phyloP scores from a whole-genome alignment of 768 basidiomycete species.

The Kondoa subrosea region DNA sequence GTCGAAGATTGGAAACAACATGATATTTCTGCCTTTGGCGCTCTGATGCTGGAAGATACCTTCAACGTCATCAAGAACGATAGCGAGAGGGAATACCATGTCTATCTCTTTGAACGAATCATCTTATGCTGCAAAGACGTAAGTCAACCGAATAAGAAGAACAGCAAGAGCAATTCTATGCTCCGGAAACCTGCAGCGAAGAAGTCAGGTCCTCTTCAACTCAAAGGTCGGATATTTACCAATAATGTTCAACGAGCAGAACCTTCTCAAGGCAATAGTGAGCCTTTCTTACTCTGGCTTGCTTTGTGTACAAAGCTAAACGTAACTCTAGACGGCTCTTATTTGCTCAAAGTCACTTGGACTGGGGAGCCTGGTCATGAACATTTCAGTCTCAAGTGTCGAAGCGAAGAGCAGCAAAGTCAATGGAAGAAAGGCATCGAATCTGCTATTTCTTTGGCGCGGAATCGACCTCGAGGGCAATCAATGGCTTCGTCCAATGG shows the following conservation, averaged over 20 bases:
- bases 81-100: slow-evolving; percentile 91
- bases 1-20: slow-evolving; percentile 99
- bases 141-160: slow-evolving; percentile 47
- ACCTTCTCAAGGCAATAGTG: slow-evolving; percentile 49
- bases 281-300: slow-evolving; percentile 29
- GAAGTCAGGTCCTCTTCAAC: slow-evolving; percentile 47
- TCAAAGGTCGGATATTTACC: slow-evolving; percentile 93
- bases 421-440: slow-evolving; percentile 56
- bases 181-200: slow-evolving; percentile 47
- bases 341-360: slow-evolving; percentile 84
- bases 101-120: slow-evolving; percentile 97
- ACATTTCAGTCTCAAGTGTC: slow-evolving; percentile 82
- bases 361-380: slow-evolving; percentile 83
- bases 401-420: slow-evolving; percentile 74
- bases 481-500: slow-evolving; percentile 8
- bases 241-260: slow-evolving; percentile 81
- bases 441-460: neutral
- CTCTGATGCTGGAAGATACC: slow-evolving; percentile 81
- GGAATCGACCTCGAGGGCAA: neutral
- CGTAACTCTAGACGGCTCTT: slow-evolving; percentile 33
- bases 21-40: slow-evolving; percentile 81
- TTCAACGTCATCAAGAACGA: slow-evolving; percentile 93
- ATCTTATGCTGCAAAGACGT: slow-evolving; percentile 97
- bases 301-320: slow-evolving; percentile 17
- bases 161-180: slow-evolving; percentile 68